These are phyloP conservation scores for Chytriomyces confervae DNA, from an alignment of 192 early-diverging fungal species.

Conservation along the genomic window DNA sequence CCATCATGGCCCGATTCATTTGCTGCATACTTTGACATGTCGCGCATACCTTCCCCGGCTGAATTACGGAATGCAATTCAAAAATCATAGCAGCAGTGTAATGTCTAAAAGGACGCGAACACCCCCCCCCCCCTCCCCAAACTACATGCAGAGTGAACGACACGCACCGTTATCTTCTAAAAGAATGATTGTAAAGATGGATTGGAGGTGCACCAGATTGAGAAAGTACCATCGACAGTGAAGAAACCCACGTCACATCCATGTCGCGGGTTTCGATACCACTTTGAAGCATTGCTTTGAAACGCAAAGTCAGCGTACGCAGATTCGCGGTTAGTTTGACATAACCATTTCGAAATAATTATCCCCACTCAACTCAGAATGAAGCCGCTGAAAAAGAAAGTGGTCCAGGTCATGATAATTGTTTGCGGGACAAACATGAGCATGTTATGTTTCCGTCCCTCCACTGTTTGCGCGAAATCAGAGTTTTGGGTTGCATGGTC, in stretches of 20 bases:
- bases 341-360: conserved; percentile 27
- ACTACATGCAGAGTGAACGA: background rate
- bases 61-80: conserved; percentile 3
- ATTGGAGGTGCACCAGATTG: conserved; percentile 92
- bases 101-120: background rate
- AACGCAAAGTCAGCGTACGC: conserved; percentile 92
- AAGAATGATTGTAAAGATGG: conserved; percentile 90
- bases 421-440: conserved; percentile 98
- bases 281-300: conserved; percentile 97
- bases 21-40: conserved; percentile 90
- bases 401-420: conserved; percentile 98
- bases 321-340: conserved; percentile 49
- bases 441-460: conserved; percentile 97
- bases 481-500: background rate
- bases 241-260: conserved; percentile 98
- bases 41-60: conserved; percentile 81
- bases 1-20: conserved; percentile 74
- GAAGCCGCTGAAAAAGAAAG: conserved; percentile 98
- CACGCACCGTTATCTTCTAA: conserved; percentile 82
- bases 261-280: conserved; percentile 95
- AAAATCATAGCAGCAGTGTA: background rate
- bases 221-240: conserved; percentile 97
- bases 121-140: no score
- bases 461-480: conserved; percentile 75
- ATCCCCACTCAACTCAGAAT: conserved; percentile 73